Evolutionary conservation across 805 yeast genomes (phyloP).

Genomic region (Kurtzmaniella fragi): DNA sequence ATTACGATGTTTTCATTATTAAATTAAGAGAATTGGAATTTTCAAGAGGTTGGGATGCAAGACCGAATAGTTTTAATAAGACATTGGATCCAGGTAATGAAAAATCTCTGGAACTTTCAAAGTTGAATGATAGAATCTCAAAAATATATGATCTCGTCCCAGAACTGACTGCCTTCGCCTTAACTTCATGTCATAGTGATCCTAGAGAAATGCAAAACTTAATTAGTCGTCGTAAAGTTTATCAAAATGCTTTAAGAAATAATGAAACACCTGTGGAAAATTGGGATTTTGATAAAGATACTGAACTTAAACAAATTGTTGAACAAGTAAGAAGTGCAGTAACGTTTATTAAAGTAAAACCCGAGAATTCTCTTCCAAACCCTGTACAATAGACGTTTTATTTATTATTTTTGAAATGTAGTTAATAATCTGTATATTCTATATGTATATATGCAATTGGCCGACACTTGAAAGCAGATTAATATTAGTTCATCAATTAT

Average conservation of each 20-base stretch:
- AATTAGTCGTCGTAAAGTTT: constrained; percentile 37
- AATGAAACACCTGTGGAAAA: constrained; percentile 30
- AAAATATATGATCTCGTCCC: constrained; percentile 52
- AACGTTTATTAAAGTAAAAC: constrained; percentile 48
- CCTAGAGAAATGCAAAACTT: constrained; percentile 45
- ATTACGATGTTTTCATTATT: constrained; percentile 46
- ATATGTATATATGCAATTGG: no score
- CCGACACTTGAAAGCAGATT: no score
- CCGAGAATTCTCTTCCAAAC: background rate
- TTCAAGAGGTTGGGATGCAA: constrained; percentile 21
- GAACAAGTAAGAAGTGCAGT: constrained; percentile 56
- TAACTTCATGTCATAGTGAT: constrained; percentile 63
- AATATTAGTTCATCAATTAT: no score
- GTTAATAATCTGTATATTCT: no score
- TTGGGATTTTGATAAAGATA: constrained; percentile 52
- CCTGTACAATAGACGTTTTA: no score
- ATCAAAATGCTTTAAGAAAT: constrained; percentile 38
- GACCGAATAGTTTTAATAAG: constrained; percentile 19
- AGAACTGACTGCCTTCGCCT: constrained; percentile 50
- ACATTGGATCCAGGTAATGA: constrained; percentile 2
- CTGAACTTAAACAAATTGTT: constrained; percentile 43
- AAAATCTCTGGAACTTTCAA: constrained; percentile 12
- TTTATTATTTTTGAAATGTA: no score
- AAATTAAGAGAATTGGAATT: constrained; percentile 57
- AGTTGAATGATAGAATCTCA: constrained; percentile 41